Conservation (phyloP, 345 rosid genomes). For the Hibiscus mutabilis region DNA sequence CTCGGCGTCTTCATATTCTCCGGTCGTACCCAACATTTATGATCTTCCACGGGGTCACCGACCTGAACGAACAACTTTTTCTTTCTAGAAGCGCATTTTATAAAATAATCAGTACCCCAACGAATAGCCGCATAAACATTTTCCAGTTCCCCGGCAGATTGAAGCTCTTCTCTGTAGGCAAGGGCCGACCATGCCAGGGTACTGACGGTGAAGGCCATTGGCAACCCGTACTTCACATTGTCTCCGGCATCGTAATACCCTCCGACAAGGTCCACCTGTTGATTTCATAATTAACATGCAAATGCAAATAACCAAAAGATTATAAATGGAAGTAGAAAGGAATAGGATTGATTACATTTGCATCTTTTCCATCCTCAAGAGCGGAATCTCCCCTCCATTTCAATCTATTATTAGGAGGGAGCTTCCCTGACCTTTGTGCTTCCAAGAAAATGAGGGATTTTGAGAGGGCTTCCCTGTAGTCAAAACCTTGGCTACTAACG, state of each 20-base stretch:
- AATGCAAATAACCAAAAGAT: not conserved
- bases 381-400: slow-evolving; percentile 93
- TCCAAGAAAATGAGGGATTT: slow-evolving; percentile 78
- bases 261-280: slow-evolving; percentile 66
- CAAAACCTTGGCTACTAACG: slow-evolving; percentile 29
- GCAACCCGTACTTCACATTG: slow-evolving; percentile 80
- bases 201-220: slow-evolving; percentile 85
- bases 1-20: slow-evolving; percentile 81
- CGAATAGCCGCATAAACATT: slow-evolving; percentile 44
- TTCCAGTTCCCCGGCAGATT: slow-evolving; percentile 41
- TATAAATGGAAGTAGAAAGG: not conserved
- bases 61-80: slow-evolving; percentile 73
- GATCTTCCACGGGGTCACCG: slow-evolving; percentile 72
- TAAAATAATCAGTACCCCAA: slow-evolving; percentile 95
- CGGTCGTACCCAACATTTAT: slow-evolving; percentile 75
- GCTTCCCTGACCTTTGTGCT: slow-evolving; percentile 89
- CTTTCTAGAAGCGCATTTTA: slow-evolving; percentile 42
- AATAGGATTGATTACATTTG: slow-evolving; percentile 22
- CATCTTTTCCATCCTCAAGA: slow-evolving; percentile 69
- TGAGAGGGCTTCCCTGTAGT: slow-evolving; percentile 68
- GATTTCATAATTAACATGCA: not conserved
- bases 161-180: slow-evolving; percentile 39
- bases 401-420: slow-evolving; percentile 51
- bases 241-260: slow-evolving; percentile 95
- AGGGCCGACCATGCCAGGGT: slow-evolving; percentile 71